Conservation (phyloP, 768 basidiomycete species). For the Pulveroboletus sp. region DNA sequence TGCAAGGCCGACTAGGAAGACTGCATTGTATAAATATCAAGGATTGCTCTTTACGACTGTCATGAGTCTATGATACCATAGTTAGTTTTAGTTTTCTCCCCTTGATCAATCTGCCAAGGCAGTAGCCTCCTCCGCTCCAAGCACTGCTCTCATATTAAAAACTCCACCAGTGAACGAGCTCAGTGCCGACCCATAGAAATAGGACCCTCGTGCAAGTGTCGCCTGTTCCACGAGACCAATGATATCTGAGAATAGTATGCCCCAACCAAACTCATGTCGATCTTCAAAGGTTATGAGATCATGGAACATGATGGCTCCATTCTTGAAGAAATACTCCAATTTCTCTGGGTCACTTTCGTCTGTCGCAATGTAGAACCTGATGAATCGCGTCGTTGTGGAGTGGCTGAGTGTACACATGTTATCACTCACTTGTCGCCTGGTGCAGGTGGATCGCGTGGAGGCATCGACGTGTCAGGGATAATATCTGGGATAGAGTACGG, state of each 20-base stretch:
- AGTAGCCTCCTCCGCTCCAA: slow-evolving; percentile 33
- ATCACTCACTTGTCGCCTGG: slow-evolving; percentile 16
- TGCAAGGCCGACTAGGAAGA: not conserved
- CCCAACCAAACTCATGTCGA: slow-evolving; percentile 38
- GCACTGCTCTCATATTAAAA: slow-evolving; percentile 35
- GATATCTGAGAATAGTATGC: slow-evolving; percentile 39
- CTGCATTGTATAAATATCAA: slow-evolving; percentile 14
- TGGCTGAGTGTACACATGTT: not conserved
- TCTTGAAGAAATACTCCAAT: slow-evolving; percentile 27
- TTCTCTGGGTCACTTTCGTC: slow-evolving; percentile 37
- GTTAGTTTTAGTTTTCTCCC: no score
- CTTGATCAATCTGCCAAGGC: slow-evolving; percentile 33
- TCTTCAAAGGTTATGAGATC: slow-evolving; percentile 42
- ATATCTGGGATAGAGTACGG: slow-evolving; percentile 18
- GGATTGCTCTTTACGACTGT: not conserved
- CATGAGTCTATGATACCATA: slow-evolving; percentile 3
- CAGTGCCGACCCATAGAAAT: slow-evolving; percentile 38
- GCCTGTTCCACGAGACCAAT: slow-evolving; percentile 40
- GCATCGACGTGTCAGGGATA: slow-evolving; percentile 7
- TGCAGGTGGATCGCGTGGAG: slow-evolving; percentile 15
- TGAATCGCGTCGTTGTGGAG: not conserved
- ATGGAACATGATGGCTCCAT: slow-evolving; percentile 35
- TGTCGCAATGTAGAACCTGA: slow-evolving; percentile 32
- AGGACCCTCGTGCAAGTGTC: slow-evolving; percentile 32
- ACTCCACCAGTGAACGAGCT: slow-evolving; percentile 40